Conservation (phyloP, 306 rosid genomes). For the Acmispon strigosus region DNA sequence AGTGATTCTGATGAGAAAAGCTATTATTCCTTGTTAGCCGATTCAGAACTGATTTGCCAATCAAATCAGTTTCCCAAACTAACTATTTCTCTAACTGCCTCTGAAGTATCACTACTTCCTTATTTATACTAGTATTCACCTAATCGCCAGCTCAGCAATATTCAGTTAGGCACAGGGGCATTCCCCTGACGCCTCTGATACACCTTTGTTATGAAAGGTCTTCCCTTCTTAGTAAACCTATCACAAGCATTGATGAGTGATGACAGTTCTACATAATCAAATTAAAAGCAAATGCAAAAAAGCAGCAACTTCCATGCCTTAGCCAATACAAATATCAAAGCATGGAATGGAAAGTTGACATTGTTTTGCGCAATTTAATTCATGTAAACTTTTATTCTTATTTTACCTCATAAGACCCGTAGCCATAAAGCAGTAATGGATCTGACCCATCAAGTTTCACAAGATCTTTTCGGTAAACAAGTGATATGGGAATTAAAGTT, state of each 20-base stretch:
- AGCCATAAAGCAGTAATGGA: conserved; percentile 88
- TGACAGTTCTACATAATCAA: neutral
- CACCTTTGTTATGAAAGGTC: too few species aligned
- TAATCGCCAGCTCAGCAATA: too few species aligned
- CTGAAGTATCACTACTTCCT: too few species aligned
- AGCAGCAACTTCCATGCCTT: conserved; percentile 4
- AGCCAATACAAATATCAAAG: conserved; percentile 4
- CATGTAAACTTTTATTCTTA: neutral
- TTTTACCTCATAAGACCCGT: conserved; percentile 94
- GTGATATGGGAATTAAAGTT: conserved; percentile 74
- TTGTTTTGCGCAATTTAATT: conserved; percentile 11
- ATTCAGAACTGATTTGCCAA: too few species aligned
- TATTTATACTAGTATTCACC: too few species aligned
- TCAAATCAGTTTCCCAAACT: too few species aligned
- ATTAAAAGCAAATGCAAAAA: neutral
- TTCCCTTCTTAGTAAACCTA: too few species aligned
- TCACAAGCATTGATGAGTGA: conserved; percentile 9
- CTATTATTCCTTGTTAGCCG: too few species aligned
- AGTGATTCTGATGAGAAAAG: too few species aligned
- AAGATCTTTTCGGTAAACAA: conserved; percentile 71
- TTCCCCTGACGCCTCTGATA: too few species aligned
- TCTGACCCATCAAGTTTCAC: conserved; percentile 88
- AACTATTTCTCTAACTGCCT: too few species aligned
- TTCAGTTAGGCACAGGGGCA: too few species aligned
- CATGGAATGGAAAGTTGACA: conserved; percentile 11